Conservation (phyloP, 2,329 filamentous ascomycete genomes). For the Colletotrichum sp. region DNA sequence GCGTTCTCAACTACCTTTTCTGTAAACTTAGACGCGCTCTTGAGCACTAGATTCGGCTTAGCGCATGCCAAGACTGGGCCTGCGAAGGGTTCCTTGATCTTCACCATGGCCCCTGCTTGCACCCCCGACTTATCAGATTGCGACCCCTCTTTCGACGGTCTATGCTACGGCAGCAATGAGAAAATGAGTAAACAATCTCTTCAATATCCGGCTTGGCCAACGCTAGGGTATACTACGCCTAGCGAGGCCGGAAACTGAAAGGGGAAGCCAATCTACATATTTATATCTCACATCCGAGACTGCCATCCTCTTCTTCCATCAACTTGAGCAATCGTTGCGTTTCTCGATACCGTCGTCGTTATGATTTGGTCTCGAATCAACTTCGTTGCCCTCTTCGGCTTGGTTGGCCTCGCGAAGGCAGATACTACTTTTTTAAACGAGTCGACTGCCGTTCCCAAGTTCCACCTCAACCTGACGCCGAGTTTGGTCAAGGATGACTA, state of each 20-base stretch:
- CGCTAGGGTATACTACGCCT: rapidly evolving
- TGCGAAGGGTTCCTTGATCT: neutral
- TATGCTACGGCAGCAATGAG: neutral
- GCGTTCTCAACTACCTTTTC: neutral
- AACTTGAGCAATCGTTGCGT: rapidly evolving
- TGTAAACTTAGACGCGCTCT: neutral
- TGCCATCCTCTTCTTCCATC: neutral
- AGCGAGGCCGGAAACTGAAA: neutral
- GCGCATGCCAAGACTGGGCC: neutral
- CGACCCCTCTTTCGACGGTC: neutral
- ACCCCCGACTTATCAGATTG: neutral
- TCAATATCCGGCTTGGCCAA: neutral
- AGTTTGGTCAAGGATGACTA: neutral
- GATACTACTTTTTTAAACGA: neutral
- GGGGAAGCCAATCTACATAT: neutral
- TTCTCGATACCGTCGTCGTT: neutral
- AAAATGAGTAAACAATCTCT: neutral
- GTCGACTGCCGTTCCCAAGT: neutral
- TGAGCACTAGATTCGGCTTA: neutral
- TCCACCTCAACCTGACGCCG: neutral
- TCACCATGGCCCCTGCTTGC: neutral
- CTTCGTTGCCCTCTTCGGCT: neutral
- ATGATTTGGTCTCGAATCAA: neutral
- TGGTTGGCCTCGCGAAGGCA: neutral
- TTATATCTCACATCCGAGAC: neutral